A percentile compares a stretch with the other conserved stretches of the same genome.
These are phyloP conservation scores for Schizosaccharomyces osmophilus DNA, from an alignment of 805 yeast species.

Conservation along the genomic window DNA sequence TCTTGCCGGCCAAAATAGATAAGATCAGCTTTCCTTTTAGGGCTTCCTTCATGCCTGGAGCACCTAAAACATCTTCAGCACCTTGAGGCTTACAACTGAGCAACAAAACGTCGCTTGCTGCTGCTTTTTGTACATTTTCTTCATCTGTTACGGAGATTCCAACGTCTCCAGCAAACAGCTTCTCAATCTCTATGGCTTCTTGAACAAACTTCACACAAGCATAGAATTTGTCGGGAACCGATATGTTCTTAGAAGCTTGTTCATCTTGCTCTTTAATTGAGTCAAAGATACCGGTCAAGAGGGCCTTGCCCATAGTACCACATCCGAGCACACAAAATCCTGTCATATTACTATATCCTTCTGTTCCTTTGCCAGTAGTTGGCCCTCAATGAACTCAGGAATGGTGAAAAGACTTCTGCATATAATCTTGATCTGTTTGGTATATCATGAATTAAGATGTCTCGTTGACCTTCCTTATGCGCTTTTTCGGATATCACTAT, in stretches of 20 bases:
- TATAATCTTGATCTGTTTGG: neutral
- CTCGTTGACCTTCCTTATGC: too few species aligned
- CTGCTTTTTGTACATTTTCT: slow-evolving; percentile 33
- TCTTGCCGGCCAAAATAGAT: slow-evolving; percentile 81
- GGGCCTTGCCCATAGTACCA: slow-evolving; percentile 92
- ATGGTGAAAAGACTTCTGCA: neutral
- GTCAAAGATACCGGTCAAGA: slow-evolving; percentile 50
- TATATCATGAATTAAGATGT: neutral
- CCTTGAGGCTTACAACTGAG: slow-evolving; percentile 77
- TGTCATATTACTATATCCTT: neutral
- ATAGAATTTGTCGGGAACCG: slow-evolving; percentile 45
- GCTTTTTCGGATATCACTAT: too few species aligned
- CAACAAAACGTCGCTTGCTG: slow-evolving; percentile 41
- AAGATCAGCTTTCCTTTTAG: slow-evolving; percentile 37
- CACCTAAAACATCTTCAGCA: slow-evolving; percentile 34
- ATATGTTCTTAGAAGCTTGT: slow-evolving; percentile 12
- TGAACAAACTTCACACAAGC: slow-evolving; percentile 46
- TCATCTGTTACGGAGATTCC: slow-evolving; percentile 20
- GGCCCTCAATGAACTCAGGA: neutral
- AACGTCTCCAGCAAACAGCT: slow-evolving; percentile 28
- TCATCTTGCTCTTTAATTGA: slow-evolving; percentile 12
- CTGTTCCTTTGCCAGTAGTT: too few species aligned
- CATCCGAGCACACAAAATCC: slow-evolving; percentile 55
- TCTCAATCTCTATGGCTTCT: slow-evolving; percentile 24
- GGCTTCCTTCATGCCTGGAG: slow-evolving; percentile 18